phyloP scores from a whole-genome alignment of 2,329 filamentous ascomycete genomes.

The Colletotrichum camelliae region DNA sequence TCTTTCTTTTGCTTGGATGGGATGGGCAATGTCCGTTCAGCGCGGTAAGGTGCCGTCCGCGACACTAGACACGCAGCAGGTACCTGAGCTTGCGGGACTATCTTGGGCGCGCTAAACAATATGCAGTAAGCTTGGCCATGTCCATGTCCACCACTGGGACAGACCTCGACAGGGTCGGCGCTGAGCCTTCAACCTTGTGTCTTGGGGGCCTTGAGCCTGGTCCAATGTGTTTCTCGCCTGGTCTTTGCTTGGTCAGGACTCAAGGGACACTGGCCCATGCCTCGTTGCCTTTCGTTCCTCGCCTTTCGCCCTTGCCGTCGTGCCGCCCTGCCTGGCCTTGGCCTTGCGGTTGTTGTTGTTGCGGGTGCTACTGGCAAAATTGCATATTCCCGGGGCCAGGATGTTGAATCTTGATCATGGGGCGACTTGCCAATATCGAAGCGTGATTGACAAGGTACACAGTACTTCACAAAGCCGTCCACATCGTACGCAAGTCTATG shows the following conservation, averaged over 20 bases:
- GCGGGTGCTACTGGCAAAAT: neutral
- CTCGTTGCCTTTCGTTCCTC: neutral
- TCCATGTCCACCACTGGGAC: neutral
- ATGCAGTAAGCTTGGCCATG: neutral
- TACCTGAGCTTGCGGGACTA: neutral
- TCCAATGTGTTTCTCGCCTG: slow-evolving; percentile 2
- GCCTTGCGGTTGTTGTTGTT: slow-evolving; percentile 1
- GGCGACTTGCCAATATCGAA: neutral
- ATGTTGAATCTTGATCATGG: neutral
- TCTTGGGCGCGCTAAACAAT: neutral
- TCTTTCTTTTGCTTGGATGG: slow-evolving; percentile 1
- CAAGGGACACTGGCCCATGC: neutral
- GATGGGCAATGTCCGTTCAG: neutral
- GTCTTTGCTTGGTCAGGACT: neutral
- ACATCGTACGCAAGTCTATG: neutral
- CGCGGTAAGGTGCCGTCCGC: neutral
- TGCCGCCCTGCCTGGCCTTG: neutral
- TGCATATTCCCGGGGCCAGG: neutral
- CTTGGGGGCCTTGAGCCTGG: neutral
- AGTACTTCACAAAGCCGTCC: neutral
- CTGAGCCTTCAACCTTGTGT: neutral
- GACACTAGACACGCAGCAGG: neutral
- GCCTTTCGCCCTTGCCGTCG: neutral
- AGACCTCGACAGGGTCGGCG: neutral
- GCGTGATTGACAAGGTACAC: neutral